phyloP scores from a whole-genome alignment of 2,329 filamentous ascomycete genomes.

The Fonsecaea nubica region DNA sequence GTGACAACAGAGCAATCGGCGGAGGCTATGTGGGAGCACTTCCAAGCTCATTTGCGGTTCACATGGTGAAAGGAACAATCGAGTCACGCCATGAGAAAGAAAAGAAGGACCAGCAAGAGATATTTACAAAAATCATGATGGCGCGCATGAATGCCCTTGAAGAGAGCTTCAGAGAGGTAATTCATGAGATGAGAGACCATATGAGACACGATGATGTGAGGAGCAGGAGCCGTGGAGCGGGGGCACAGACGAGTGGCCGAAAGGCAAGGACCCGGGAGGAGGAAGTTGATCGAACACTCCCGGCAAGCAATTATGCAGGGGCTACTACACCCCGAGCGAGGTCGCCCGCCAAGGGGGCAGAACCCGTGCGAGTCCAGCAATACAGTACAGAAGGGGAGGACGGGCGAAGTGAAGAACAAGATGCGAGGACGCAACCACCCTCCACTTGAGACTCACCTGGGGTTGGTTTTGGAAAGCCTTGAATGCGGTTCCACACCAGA shows the following conservation, averaged over 20 bases:
- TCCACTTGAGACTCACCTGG: neutral
- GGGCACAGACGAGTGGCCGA: conserved; percentile 8
- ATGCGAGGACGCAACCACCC: neutral
- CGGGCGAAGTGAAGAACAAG: neutral
- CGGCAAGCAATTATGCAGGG: conserved; percentile 24
- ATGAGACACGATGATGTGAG: conserved; percentile 41
- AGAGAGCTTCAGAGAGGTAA: conserved; percentile 86
- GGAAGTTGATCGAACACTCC: conserved; percentile 24
- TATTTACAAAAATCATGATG: conserved; percentile 79
- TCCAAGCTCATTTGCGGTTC: conserved; percentile 79
- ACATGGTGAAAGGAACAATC: conserved; percentile 75
- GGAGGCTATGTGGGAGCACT: conserved; percentile 68
- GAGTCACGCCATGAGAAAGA: conserved; percentile 58
- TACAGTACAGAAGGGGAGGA: neutral
- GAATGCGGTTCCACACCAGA: neutral
- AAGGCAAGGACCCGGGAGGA: conserved; percentile 25
- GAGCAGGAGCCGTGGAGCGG: conserved; percentile 27
- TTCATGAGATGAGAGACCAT: conserved; percentile 75
- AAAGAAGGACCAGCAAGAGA: conserved; percentile 63
- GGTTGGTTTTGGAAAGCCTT: neutral
- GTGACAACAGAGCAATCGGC: conserved; percentile 66
- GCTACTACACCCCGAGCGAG: neutral
- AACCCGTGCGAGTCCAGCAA: neutral
- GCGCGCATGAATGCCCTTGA: conserved; percentile 92
- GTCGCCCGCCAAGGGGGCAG: neutral